Conservation (phyloP, 371 early-diverging fungal species). For the Sporodiniella umbellata region DNA sequence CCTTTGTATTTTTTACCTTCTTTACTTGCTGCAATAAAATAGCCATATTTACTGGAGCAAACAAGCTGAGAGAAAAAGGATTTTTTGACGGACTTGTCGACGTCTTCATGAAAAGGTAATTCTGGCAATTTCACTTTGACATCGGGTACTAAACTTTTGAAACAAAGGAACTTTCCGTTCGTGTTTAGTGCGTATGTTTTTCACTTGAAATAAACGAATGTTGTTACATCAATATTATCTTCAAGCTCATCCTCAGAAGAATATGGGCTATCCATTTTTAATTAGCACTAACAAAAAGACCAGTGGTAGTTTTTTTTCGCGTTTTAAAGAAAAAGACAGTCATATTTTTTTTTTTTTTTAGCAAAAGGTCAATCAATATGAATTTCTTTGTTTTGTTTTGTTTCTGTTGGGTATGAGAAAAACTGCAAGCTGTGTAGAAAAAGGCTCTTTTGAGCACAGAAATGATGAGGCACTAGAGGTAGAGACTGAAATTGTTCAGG, state of each 20-base stretch:
- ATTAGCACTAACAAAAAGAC: no score
- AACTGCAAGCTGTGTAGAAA: no score
- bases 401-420: no score
- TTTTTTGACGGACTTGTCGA: conserved; percentile 2
- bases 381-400: no score
- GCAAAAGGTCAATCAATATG: no score
- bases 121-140: conserved; percentile 36
- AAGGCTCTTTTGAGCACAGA: no score
- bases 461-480: conserved; percentile 1
- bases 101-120: conserved; percentile 13
- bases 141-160: conserved; percentile 38
- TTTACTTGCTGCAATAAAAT: conserved; percentile 35
- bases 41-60: conserved; percentile 33
- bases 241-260: no score
- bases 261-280: no score
- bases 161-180: conserved; percentile 28
- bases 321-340: neutral
- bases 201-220: neutral
- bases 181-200: neutral
- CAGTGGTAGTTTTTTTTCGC: no score
- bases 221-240: neutral
- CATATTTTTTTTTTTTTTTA: no score
- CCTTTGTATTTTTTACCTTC: conserved; percentile 21
- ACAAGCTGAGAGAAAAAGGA: conserved; percentile 36
- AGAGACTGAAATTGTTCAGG: no score